These are phyloP conservation scores for Amauroascus niger DNA, from an alignment of 2,329 filamentous ascomycete species.

Conservation along the genomic window DNA sequence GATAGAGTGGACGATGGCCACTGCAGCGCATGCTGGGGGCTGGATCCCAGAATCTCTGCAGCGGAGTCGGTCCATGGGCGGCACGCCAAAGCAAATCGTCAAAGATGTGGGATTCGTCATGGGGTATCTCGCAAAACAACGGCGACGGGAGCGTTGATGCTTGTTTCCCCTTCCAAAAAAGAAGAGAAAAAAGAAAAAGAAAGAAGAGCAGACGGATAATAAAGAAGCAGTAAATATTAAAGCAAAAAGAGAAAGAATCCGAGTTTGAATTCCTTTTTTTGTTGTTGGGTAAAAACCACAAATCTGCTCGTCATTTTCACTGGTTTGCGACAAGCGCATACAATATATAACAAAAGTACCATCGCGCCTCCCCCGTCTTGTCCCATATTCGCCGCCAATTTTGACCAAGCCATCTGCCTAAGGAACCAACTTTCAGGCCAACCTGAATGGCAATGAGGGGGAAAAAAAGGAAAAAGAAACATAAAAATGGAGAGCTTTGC, in stretches of 20 bases:
- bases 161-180: too few relatives aligned
- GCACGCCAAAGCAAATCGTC: slow-evolving; percentile 30
- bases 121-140: slow-evolving; percentile 22
- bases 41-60: slow-evolving; percentile 31
- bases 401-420: neutral
- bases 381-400: neutral
- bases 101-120: slow-evolving; percentile 34
- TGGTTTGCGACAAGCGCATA: too few relatives aligned
- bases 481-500: slow-evolving; percentile 8
- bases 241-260: too few relatives aligned
- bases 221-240: too few relatives aligned
- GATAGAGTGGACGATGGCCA: slow-evolving; percentile 33
- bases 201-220: neutral
- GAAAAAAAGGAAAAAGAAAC: slow-evolving; percentile 8
- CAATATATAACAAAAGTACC: neutral
- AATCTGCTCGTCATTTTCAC: too few relatives aligned
- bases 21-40: slow-evolving; percentile 30
- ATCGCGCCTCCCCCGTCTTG: neutral
- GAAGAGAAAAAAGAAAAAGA: neutral
- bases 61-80: slow-evolving; percentile 23
- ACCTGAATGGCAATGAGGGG: slow-evolving; percentile 2
- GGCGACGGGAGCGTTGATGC: neutral
- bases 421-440: slow-evolving; percentile 4
- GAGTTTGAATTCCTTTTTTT: too few relatives aligned
- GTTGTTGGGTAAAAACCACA: too few relatives aligned